Evolutionary conservation across 2,329 filamentous ascomycete genomes (phyloP), one percentile per base, ranked within the genome.

Genomic region (Nannizzia gypsea): DNA sequence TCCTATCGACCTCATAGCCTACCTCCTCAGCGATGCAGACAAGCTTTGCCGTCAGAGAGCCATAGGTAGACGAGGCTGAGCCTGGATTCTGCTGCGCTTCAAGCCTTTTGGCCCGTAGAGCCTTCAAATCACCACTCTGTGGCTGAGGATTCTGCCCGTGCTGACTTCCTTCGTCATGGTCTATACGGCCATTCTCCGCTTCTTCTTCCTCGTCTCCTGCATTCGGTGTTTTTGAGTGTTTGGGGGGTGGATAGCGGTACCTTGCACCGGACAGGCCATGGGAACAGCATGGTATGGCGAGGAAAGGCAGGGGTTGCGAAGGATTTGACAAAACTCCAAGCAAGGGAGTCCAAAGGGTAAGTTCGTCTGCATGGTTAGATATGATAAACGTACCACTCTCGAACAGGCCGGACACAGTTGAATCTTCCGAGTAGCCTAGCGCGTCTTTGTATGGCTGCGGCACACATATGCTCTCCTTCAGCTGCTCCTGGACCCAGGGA

Each of bases 261-360:
- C 77, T 72, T 1, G 83, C 81, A 1, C 93, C 93, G 0, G 85
- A 83, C 1, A 99, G 83, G 61, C 87, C 82, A 74, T 97, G 90
- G 64, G 89, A 95, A 76, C 93, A 99, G 76, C 93, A 99, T 1
- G 93, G 93, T 50, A 99, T 96, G 66, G 89, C 88, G 63, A 99
- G 83, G 72, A 96, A 99, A 0, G 90, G 87, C 9, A 87, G 87
- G 1, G 82, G 75, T 0, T 87, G 90, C 15, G 60, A 59, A 0
- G 71, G 72, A 58, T 64, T 68, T 1, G 75, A 69, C 1, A 90
- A 76, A 5, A 83, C 82, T 0, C 89, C 91, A 44, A 99, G 82
- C 17, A 97, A 81, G 0, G 93, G 93, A 0, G 93, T 97, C 93
- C 93, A 99, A 0, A 89, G 84, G 0, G 93, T 99, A 13, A 99